Base-by-base conservation (phyloP, 495 filamentous ascomycete species). In the Cudoniella acicularis region DNA sequence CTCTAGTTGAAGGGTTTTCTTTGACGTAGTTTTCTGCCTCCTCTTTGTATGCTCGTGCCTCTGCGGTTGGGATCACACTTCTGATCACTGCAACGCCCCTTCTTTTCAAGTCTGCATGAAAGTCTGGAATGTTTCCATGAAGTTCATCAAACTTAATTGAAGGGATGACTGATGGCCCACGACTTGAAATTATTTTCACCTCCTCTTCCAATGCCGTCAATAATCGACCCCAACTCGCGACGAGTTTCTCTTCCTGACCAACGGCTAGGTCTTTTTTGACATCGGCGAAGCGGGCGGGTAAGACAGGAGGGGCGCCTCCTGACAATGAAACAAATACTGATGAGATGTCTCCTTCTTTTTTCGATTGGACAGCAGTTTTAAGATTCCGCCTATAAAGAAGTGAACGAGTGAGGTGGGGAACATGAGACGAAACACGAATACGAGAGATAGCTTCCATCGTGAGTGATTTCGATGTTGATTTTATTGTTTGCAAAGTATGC, bases 311-410 rank as follows among this genome's bases (percentile, higher is more conserved):
- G 18, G 80, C 71, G 26, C 78, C 76, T 13, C 89, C 88, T 0
- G 88, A 89, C 24, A 96, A 77, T 17, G 88, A 92, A 2, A 87
- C 87, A 56, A 96, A 96, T 4, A 91, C 82, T 57, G 88, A 88
- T 0, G 89, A 91, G 51, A 96, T 96, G 67, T 94, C 87, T 3
- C 91, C 91, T 54, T 76, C 74, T 9, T 73, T 62, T 78, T 79
- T 10, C 25, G 36, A 25, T 17, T 49, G 9, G 8, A 10, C 6
- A 2, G n/a, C 18, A 46, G 52, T 45, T 30, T 8, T 21, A 3
- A 55, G 4, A 10, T 36, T 16, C 20, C 50, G 50, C 13, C 21
- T 22, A 36, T 50, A 21, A 25, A 3, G 21, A 10, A 50, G 23
- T 3, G 48, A 10, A 6, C 48, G 48, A 25, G 21, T 50, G 8